Conservation (phyloP, 208 protist species). For the Trypanosoma caninum region DNA sequence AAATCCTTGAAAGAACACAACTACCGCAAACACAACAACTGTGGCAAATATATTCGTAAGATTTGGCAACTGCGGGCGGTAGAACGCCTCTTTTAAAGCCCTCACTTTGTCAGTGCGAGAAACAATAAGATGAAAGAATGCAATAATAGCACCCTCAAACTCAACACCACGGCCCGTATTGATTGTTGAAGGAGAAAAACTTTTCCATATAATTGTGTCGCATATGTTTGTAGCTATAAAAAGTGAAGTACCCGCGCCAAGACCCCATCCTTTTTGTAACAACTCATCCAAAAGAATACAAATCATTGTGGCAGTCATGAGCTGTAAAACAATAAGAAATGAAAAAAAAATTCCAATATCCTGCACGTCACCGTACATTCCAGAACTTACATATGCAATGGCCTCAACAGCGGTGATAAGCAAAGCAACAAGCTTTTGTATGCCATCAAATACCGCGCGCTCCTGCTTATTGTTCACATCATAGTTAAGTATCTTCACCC, state of each 20-base stretch:
- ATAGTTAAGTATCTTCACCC: constrained; percentile 96
- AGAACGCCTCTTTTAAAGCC: constrained; percentile 99
- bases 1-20: constrained; percentile 99
- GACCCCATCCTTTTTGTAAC: constrained; percentile 99
- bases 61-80: constrained; percentile 99
- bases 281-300: constrained; percentile 99
- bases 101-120: constrained; percentile 95
- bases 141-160: constrained; percentile 99
- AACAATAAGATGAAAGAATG: constrained; percentile 98
- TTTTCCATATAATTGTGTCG: constrained; percentile 99
- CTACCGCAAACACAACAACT: constrained; percentile 98
- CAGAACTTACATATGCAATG: constrained; percentile 96
- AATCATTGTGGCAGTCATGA: constrained; percentile 97
- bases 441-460: constrained; percentile 94
- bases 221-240: constrained; percentile 99
- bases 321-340: constrained; percentile 98
- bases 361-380: constrained; percentile 99
- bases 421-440: constrained; percentile 98
- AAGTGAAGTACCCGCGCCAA: constrained; percentile 99
- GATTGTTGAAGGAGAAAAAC: constrained; percentile 98
- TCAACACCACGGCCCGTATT: constrained; percentile 97
- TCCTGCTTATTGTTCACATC: constrained; percentile 96
- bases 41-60: constrained; percentile 99
- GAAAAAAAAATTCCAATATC: constrained; percentile 94
- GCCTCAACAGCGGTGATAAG: constrained; percentile 98